Conservation (phyloP, 345 rosid species). For the Angophora floribunda region DNA sequence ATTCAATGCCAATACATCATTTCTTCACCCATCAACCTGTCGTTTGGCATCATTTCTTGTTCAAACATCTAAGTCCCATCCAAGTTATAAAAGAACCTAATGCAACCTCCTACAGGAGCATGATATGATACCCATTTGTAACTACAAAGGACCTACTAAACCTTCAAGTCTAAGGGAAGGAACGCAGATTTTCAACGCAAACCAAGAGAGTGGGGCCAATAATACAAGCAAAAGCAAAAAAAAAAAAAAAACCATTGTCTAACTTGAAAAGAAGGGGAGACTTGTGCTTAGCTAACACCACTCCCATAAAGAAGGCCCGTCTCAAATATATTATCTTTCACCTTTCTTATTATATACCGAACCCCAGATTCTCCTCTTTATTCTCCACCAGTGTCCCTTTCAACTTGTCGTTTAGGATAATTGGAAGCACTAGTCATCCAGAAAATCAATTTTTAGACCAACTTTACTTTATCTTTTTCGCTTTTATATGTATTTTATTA, state of each 20-base stretch:
- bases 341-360: not conserved
- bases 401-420: slow-evolving; percentile 1
- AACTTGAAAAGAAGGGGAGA: not conserved
- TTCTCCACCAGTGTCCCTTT: slow-evolving; percentile 6
- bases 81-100: not conserved
- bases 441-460: not conserved
- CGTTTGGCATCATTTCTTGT: not conserved
- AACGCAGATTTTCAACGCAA: not conserved
- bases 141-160: not conserved
- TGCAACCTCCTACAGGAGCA: not conserved
- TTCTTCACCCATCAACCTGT: not conserved
- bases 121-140: not conserved
- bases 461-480: not conserved
- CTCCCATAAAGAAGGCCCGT: not conserved
- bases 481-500: not conserved
- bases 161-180: not conserved
- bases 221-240: not conserved
- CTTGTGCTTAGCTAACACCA: not conserved
- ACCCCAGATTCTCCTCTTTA: not conserved
- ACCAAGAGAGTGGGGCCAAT: not conserved
- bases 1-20: not conserved
- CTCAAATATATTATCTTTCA: not conserved
- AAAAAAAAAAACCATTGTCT: not conserved
- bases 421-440: not conserved
- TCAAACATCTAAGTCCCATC: not conserved